phyloP scores from a whole-genome alignment of 2,329 filamentous ascomycete genomes.

The Aspergillus udagawae region DNA sequence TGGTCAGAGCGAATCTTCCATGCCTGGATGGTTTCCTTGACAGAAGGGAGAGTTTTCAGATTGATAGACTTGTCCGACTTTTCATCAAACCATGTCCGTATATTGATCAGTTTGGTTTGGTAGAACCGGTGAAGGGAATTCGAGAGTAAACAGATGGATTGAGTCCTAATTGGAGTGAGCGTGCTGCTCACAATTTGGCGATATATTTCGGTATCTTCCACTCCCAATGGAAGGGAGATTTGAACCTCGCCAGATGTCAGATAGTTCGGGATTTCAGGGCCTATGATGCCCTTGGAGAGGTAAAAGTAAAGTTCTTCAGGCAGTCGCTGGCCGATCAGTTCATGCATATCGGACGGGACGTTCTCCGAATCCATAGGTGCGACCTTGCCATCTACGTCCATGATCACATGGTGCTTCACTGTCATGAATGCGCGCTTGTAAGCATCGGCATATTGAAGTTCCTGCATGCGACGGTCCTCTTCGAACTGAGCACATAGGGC shows the following conservation, averaged over 20 bases:
- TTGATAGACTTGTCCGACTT: constrained; percentile 63
- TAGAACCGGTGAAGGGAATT: constrained; percentile 79
- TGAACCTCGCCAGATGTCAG: constrained; percentile 75
- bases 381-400: constrained; percentile 72
- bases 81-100: constrained; percentile 81
- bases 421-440: constrained; percentile 83
- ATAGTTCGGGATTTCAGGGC: constrained; percentile 74
- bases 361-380: constrained; percentile 68
- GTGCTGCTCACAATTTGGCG: constrained; percentile 70
- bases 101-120: constrained; percentile 69
- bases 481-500: constrained; percentile 72
- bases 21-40: constrained; percentile 51
- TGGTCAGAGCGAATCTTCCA: constrained; percentile 69
- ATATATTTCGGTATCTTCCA: constrained; percentile 75
- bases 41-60: constrained; percentile 53
- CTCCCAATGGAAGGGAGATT: constrained; percentile 80
- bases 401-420: constrained; percentile 81
- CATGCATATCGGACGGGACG: constrained; percentile 77
- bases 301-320: constrained; percentile 90
- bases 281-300: constrained; percentile 75
- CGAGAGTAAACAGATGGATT: constrained; percentile 72
- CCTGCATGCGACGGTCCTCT: constrained; percentile 69
- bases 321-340: constrained; percentile 84
- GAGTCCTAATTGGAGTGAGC: constrained; percentile 69
- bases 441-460: constrained; percentile 74